Conservation (phyloP, 331 rosid genomes). For the Acacia concinna region DNA sequence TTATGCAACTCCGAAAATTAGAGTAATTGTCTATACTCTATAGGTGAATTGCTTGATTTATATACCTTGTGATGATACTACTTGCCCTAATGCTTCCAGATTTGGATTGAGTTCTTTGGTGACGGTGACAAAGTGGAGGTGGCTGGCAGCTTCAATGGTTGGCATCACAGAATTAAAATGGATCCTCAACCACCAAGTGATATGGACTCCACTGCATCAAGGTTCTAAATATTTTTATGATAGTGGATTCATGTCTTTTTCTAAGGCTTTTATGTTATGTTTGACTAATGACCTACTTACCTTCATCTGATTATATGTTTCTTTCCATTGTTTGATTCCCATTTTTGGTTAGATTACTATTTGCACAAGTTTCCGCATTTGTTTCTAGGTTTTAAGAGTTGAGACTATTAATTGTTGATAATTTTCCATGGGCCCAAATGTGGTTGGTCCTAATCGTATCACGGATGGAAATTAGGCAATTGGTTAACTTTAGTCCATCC, state of each 20-base stretch:
- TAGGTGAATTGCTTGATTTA: background rate
- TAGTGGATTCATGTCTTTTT: background rate
- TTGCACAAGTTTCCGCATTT: background rate
- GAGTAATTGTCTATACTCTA: conserved; percentile 3
- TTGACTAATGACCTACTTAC: conserved; percentile 3
- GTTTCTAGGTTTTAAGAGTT: background rate
- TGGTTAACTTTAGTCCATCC: background rate
- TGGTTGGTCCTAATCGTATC: conserved; percentile 4
- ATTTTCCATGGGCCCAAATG: background rate
- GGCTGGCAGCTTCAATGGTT: conserved; percentile 94
- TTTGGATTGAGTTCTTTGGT: conserved; percentile 59
- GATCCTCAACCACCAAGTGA: conserved; percentile 58
- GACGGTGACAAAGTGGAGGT: conserved; percentile 84
- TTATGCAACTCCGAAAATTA: conserved; percentile 14
- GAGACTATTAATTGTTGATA: conserved; percentile 7
- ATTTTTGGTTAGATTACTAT: conserved; percentile 7
- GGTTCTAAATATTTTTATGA: conserved; percentile 44
- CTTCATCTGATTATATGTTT: conserved; percentile 7
- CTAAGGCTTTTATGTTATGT: conserved; percentile 15
- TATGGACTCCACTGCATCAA: conserved; percentile 48
- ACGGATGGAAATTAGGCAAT: background rate
- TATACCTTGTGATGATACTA: conserved; percentile 32
- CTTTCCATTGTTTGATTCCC: conserved; percentile 18
- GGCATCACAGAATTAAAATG: conserved; percentile 81
- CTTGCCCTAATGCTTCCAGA: conserved; percentile 52